These are phyloP conservation scores for Psilocybe subaeruginosa DNA, from an alignment of 768 basidiomycete genomes.

Conservation along the genomic window DNA sequence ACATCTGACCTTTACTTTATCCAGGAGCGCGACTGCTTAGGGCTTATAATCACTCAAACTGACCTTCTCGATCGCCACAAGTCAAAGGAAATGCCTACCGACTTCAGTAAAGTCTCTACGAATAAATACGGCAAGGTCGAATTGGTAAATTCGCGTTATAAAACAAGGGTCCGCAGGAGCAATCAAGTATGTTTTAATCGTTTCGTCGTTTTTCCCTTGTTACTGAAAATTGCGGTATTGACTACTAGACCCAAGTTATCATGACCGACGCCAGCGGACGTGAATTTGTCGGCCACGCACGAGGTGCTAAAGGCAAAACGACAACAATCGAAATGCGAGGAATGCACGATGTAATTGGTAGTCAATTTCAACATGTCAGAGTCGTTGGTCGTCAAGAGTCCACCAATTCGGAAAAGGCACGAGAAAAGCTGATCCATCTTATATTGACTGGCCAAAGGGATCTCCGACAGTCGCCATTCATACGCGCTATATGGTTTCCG, in stretches of 20 bases:
- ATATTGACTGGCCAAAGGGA: conserved; percentile 33
- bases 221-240: not conserved
- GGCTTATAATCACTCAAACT: conserved; percentile 30
- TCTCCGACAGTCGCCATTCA: conserved; percentile 35
- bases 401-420: conserved; percentile 41
- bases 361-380: conserved; percentile 34
- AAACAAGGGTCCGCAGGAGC: conserved; percentile 39
- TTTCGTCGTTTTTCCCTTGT: not conserved
- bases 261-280: conserved; percentile 34
- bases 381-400: conserved; percentile 44
- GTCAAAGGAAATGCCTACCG: conserved; percentile 34
- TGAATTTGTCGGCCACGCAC: conserved; percentile 34
- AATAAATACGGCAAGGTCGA: conserved; percentile 29
- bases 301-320: conserved; percentile 32
- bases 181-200: conserved; percentile 31
- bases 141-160: conserved; percentile 43
- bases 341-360: conserved; percentile 7
- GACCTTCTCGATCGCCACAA: conserved; percentile 34
- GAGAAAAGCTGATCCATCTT: conserved; percentile 38
- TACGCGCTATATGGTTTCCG: conserved; percentile 44
- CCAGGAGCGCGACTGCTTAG: conserved; percentile 36
- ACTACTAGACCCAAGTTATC: conserved; percentile 33
- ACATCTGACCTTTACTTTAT: not conserved
- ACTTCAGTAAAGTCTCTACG: conserved; percentile 31
- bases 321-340: conserved; percentile 34